These are phyloP conservation scores for Termitomyces sp. DNA, from an alignment of 768 basidiomycete genomes.

Conservation along the genomic window DNA sequence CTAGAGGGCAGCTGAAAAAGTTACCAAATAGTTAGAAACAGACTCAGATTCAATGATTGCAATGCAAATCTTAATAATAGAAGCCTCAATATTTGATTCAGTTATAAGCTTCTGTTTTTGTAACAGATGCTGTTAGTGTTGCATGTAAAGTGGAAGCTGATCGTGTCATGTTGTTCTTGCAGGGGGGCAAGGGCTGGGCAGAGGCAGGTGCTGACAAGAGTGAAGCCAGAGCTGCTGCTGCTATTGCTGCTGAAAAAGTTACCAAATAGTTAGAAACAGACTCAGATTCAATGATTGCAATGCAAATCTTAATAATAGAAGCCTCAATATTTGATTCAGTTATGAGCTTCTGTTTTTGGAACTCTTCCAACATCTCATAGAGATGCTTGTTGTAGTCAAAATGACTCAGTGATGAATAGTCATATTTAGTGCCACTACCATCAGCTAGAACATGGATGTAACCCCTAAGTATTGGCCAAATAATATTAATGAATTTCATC, in stretches of 20 bases:
- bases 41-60: no score
- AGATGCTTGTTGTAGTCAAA: no score
- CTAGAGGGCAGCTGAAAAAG: background rate
- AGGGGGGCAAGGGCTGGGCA: constrained; percentile 90
- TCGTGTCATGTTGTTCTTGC: constrained; percentile 89
- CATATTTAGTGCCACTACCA: background rate
- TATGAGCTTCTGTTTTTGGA: no score
- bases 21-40: no score
- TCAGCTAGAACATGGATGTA: constrained; percentile 3
- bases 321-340: background rate
- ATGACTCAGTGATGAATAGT: no score
- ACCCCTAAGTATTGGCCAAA: background rate
- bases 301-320: background rate
- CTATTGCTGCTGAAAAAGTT: constrained; percentile 36
- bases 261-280: background rate
- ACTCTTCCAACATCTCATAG: no score
- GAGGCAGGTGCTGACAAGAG: constrained; percentile 64
- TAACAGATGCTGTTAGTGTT: constrained; percentile 55
- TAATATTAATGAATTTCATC: no score
- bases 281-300: no score
- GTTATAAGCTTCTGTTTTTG: no score
- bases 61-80: no score
- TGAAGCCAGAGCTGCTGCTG: constrained; percentile 57
- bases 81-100: no score
- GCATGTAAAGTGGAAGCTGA: constrained; percentile 75